Evolutionary conservation across 2,329 filamentous ascomycete species (phyloP), one percentile per base, ranked within the genome.

Genomic region (Botrytis byssoidea): DNA sequence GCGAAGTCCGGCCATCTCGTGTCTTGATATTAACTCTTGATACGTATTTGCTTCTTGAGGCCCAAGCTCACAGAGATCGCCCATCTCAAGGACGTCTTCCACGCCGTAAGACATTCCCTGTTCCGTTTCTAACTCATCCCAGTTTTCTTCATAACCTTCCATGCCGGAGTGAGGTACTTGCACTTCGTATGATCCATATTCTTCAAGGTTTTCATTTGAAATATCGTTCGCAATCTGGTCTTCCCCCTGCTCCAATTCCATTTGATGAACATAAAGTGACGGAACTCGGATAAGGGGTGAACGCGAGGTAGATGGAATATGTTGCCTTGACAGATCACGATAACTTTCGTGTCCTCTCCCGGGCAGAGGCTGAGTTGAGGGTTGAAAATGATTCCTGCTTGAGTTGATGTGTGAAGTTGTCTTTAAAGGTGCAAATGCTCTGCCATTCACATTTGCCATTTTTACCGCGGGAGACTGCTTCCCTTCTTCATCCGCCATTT

Each of bases 261-360:
- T 4, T 48, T 71, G 61, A 51, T 48, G 37, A 55, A 48, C 64
- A 35, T 73, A 71, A 4, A 72, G 55, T 10, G 70, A 72, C 25
- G 48, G 63, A 40, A 48, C 37, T 40, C 51, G 64, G 37, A 72
- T 48, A 3, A 60, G 48, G 10, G 70, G 63, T 14, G 70, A 72
- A 16, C 63, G 70, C 35, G 68, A 67, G 18, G 60, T 68, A 40
- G 68, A 32, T 42, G 44, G 8, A 55, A 37, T 42, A 29, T 29
- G 29, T 6, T 69, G 66, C 35, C 18, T 69, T 32, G 37, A 20
- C 6, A n/a, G 18, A 8, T 20, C 48, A 32, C 57, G 35, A 16
- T 12, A 5, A 51, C 6, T 69, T 44, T 9, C 16, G 35, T 29
- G 2, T 22, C 12, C 51, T 57, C 48, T 40, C 5, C 20, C 4